Percentiles rank a stretch among this genome's conserved stretches.
Conservation (phyloP, 257 asterid species). For the Orobanche coerulescens region DNA sequence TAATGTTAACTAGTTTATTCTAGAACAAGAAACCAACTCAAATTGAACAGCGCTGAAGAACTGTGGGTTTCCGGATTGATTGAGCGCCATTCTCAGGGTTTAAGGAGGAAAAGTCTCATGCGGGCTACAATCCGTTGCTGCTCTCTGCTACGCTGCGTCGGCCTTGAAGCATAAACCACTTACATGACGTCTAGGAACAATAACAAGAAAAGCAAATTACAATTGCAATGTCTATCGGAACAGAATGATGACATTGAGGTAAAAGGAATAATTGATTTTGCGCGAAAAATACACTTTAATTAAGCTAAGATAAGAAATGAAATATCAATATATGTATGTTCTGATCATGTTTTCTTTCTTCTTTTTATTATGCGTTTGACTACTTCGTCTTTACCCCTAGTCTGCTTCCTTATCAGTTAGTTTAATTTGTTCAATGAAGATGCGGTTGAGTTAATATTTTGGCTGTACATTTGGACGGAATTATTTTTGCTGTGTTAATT, state of each 20-base stretch:
- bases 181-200: conserved; percentile 26
- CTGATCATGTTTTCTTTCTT: background rate
- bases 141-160: conserved; percentile 15
- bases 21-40: too few relatives aligned
- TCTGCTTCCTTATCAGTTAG: background rate
- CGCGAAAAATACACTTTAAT: background rate
- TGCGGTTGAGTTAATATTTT: background rate
- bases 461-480: background rate
- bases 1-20: too few relatives aligned
- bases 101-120: background rate
- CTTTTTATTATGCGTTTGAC: background rate
- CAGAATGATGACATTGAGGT: conserved; percentile 27
- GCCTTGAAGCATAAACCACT: conserved; percentile 8
- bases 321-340: background rate
- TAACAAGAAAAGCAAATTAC: conserved; percentile 10
- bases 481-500: background rate
- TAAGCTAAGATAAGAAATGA: background rate
- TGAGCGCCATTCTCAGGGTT: background rate
- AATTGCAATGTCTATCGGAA: conserved; percentile 15
- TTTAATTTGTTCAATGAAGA: background rate
- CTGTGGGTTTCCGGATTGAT: background rate
- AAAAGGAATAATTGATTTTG: background rate
- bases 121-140: background rate
- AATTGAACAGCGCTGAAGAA: too few relatives aligned
- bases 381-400: background rate